A percentile compares a stretch with the other conserved stretches of the same genome.
Evolutionary conservation across 2,329 filamentous ascomycete genomes (phyloP).

Genomic region (Beauveria sp.): DNA sequence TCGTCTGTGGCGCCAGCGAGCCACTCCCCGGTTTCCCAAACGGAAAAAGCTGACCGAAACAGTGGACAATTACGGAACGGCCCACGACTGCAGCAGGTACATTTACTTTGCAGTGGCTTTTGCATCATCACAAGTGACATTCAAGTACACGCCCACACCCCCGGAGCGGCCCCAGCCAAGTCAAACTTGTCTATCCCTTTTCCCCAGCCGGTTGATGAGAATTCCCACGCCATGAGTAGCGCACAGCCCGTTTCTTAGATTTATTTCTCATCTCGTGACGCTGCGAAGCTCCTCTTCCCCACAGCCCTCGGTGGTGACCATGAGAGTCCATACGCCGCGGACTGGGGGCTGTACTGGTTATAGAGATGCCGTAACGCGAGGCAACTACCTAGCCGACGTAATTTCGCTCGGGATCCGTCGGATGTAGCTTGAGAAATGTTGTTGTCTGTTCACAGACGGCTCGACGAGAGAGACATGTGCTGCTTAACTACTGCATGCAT

Average conservation of each 20-base stretch:
- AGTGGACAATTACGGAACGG: not conserved
- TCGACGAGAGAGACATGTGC: not conserved
- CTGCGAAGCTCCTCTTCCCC: not conserved
- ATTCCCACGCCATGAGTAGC: not conserved
- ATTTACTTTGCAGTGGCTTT: not conserved
- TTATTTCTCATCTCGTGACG: conserved; percentile 7
- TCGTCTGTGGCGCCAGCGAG: not conserved
- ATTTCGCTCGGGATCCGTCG: no score
- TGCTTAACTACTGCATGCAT: not conserved
- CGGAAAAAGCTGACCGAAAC: not conserved
- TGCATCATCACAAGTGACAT: not conserved
- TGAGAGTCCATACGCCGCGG: not conserved
- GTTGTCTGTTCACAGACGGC: no score
- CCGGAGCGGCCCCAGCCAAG: not conserved
- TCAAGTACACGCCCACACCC: not conserved
- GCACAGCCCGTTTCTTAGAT: not conserved
- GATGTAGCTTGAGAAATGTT: not conserved
- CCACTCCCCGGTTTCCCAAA: no score
- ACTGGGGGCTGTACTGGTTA: no score
- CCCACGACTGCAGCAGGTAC: not conserved
- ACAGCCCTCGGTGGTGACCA: not conserved
- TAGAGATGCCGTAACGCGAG: no score
- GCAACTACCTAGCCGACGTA: no score
- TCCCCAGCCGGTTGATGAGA: not conserved
- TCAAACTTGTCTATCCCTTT: not conserved